Evolutionary conservation across 192 early-diverging fungal genomes (phyloP).

Genomic region (Dissophora ornata): DNA sequence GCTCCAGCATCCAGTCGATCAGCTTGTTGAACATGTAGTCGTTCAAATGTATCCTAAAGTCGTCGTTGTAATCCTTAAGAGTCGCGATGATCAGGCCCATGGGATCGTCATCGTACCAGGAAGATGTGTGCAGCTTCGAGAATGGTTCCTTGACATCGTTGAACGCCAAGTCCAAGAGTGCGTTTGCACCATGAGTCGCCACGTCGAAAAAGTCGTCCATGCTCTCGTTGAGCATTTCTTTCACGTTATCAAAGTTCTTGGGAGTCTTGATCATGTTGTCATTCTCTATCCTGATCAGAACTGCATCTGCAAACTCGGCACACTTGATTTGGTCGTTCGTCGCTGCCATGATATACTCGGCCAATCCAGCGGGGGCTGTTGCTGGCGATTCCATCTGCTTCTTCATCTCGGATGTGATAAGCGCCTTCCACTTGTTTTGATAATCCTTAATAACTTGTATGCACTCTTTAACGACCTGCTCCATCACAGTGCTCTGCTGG

Average conservation of each 20-base stretch:
- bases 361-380: constrained; percentile 85
- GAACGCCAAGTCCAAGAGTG: constrained; percentile 87
- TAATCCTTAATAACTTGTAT: constrained; percentile 84
- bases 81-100: constrained; percentile 91
- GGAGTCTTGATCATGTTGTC: constrained; percentile 57
- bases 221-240: constrained; percentile 73
- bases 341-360: constrained; percentile 95
- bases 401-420: constrained; percentile 79
- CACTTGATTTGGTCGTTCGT: constrained; percentile 94
- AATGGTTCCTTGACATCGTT: constrained; percentile 85
- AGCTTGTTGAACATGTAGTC: constrained; percentile 91
- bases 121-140: constrained; percentile 74
- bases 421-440: constrained; percentile 83
- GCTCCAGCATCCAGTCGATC: constrained; percentile 87
- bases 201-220: constrained; percentile 94
- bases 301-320: constrained; percentile 90
- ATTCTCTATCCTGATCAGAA: constrained; percentile 65
- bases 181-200: constrained; percentile 77
- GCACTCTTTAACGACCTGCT: constrained; percentile 87
- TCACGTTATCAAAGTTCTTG: constrained; percentile 70
- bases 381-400: constrained; percentile 82
- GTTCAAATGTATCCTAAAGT: constrained; percentile 88
- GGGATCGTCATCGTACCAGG: constrained; percentile 94
- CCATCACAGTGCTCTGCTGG: constrained; percentile 89
- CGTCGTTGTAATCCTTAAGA: constrained; percentile 93